Conservation (phyloP, 2,329 filamentous ascomycete genomes). For the Xylaria digitata region DNA sequence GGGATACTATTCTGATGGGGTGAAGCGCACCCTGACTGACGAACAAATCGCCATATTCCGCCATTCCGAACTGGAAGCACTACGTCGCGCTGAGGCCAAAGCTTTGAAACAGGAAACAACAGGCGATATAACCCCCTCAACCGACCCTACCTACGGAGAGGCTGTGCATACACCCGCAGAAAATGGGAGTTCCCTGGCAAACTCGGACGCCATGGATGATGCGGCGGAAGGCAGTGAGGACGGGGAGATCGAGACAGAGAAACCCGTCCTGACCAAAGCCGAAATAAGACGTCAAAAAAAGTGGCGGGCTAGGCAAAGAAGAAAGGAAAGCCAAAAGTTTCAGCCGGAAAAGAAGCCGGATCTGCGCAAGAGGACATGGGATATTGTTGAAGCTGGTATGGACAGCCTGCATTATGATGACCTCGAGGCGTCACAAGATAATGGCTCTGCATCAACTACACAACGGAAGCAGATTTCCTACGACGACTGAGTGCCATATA, state of each 20-base stretch:
- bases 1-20: constrained; percentile 87
- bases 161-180: constrained; percentile 7
- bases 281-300: constrained; percentile 51
- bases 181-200: constrained; percentile 8
- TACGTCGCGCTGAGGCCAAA: constrained; percentile 66
- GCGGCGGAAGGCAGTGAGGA: constrained; percentile 47
- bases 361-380: constrained; percentile 74
- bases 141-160: constrained; percentile 19
- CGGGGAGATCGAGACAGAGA: constrained; percentile 51
- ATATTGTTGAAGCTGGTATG: constrained; percentile 70
- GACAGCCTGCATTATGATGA: constrained; percentile 71
- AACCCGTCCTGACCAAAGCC: constrained; percentile 44
- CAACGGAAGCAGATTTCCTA: constrained; percentile 62
- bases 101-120: constrained; percentile 43
- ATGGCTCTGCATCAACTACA: constrained; percentile 45
- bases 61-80: constrained; percentile 83
- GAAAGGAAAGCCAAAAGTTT: constrained; percentile 54
- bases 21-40: constrained; percentile 89
- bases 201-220: constrained; percentile 37
- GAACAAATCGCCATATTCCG: constrained; percentile 91
- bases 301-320: constrained; percentile 54
- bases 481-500: constrained; percentile 54
- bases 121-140: constrained; percentile 28
- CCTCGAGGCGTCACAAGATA: constrained; percentile 43
- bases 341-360: constrained; percentile 66